These are phyloP conservation scores for Macrocystidia cucumis DNA, from an alignment of 1,284 basidiomycete species.

Conservation along the genomic window DNA sequence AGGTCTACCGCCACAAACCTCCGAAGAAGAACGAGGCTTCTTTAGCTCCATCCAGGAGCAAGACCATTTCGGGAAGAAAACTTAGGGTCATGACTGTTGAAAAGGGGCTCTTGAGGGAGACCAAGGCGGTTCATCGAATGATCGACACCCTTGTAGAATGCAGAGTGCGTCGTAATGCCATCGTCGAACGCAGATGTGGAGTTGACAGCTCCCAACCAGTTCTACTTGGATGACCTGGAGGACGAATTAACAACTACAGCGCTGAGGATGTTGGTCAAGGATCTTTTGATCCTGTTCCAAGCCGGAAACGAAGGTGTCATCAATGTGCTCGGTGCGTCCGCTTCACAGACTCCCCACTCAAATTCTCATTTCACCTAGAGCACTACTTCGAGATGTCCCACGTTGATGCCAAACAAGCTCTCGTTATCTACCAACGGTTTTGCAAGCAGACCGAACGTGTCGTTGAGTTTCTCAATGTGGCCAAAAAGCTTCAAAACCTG, in stretches of 20 bases:
- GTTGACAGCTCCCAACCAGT: constrained; percentile 36
- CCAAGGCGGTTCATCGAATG: constrained; percentile 84
- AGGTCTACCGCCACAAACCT: constrained; percentile 26
- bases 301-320: constrained; percentile 98
- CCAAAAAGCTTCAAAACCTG: constrained; percentile 87
- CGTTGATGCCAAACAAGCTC: constrained; percentile 80
- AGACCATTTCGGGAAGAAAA: constrained; percentile 77
- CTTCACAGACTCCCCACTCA: constrained; percentile 3
- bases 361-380: constrained; percentile 54
- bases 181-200: background rate
- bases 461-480: constrained; percentile 90
- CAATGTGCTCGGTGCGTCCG: constrained; percentile 75
- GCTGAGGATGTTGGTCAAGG: constrained; percentile 94
- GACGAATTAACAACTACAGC: constrained; percentile 90
- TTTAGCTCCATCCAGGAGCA: constrained; percentile 48
- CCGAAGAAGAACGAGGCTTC: constrained; percentile 17
- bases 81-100: constrained; percentile 91
- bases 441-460: constrained; percentile 93
- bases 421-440: constrained; percentile 90
- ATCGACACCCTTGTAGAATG: constrained; percentile 86
- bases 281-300: constrained; percentile 92
- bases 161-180: constrained; percentile 45
- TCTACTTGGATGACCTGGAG: constrained; percentile 90
- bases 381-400: constrained; percentile 99
- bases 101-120: constrained; percentile 91